A percentile compares a stretch with the other conserved stretches of the same genome.
Evolutionary conservation across 495 filamentous ascomycete genomes (phyloP).

Genomic region (Penicillium steckii): DNA sequence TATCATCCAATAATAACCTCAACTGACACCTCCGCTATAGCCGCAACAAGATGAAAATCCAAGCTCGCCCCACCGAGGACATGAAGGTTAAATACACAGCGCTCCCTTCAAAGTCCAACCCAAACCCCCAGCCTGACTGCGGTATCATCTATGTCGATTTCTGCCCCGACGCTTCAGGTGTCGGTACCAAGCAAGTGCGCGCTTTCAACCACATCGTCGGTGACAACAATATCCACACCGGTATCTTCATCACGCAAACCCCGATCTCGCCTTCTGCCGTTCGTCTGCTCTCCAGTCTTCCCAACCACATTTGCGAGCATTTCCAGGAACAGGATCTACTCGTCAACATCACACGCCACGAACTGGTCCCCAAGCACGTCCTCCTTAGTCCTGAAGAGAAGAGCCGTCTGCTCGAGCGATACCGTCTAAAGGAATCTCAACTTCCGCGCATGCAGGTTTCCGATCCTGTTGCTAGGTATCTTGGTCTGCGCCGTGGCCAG

Average conservation of each 20-base stretch:
- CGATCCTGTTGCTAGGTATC: constrained; percentile 89
- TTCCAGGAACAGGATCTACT: constrained; percentile 94
- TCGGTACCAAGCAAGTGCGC: constrained; percentile 91
- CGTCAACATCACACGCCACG: constrained; percentile 97
- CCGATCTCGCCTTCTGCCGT: constrained; percentile 76
- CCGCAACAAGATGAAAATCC: constrained; percentile 80
- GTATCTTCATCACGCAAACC: constrained; percentile 82
- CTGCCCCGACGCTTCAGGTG: constrained; percentile 61
- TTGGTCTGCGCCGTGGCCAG: constrained; percentile 88
- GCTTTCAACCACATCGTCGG: constrained; percentile 79
- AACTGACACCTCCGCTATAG: constrained; percentile 47
- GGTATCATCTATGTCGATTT: constrained; percentile 95
- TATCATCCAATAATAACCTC: too few species aligned
- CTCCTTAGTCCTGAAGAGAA: constrained; percentile 90
- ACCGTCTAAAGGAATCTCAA: constrained; percentile 95
- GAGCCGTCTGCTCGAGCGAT: constrained; percentile 73
- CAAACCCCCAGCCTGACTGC: constrained; percentile 65
- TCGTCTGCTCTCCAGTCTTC: constrained; percentile 70
- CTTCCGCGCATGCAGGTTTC: constrained; percentile 85
- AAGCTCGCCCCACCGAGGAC: constrained; percentile 71
- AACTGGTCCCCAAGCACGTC: constrained; percentile 92
- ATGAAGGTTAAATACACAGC: constrained; percentile 84
- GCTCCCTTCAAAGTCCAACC: constrained; percentile 60
- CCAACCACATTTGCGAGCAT: constrained; percentile 78
- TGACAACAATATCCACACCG: constrained; percentile 76